Evolutionary conservation across 495 filamentous ascomycete genomes (phyloP).

Genomic region (Podospora comata): DNA sequence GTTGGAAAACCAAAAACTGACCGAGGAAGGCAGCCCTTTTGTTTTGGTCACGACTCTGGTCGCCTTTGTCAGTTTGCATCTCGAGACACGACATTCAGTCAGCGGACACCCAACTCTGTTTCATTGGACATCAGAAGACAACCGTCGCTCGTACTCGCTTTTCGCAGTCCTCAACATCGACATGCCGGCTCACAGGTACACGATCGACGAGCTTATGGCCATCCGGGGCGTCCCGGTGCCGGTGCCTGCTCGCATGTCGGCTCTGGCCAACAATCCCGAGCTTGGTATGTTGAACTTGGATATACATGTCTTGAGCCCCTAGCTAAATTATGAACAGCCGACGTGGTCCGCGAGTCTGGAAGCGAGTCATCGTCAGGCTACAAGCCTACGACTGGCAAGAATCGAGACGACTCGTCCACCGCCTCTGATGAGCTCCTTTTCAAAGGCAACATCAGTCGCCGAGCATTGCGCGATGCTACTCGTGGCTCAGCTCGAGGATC

Average conservation of each 20-base stretch:
- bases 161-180: constrained; percentile 31
- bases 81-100: not conserved
- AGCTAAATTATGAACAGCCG: constrained; percentile 16
- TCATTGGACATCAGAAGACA: constrained; percentile 25
- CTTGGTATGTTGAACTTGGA: constrained; percentile 30
- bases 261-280: constrained; percentile 31
- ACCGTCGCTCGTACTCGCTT: constrained; percentile 33
- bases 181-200: constrained; percentile 40
- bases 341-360: constrained; percentile 27
- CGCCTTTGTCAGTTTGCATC: constrained; percentile 18
- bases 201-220: constrained; percentile 36
- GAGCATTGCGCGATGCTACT: constrained; percentile 15
- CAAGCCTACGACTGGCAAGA: constrained; percentile 21
- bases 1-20: constrained; percentile 36
- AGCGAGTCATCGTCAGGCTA: constrained; percentile 20
- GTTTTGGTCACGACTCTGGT: constrained; percentile 26
- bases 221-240: constrained; percentile 22
- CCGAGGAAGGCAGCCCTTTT: constrained; percentile 23
- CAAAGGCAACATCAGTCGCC: constrained; percentile 31
- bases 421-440: constrained; percentile 31
- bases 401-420: constrained; percentile 27
- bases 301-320: not conserved
- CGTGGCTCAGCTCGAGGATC: constrained; percentile 9
- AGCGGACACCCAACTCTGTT: constrained; percentile 32
- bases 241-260: constrained; percentile 11